These are phyloP conservation scores for Coniochaeta prunicola DNA, from an alignment of 2,329 filamentous ascomycete genomes.

Conservation along the genomic window DNA sequence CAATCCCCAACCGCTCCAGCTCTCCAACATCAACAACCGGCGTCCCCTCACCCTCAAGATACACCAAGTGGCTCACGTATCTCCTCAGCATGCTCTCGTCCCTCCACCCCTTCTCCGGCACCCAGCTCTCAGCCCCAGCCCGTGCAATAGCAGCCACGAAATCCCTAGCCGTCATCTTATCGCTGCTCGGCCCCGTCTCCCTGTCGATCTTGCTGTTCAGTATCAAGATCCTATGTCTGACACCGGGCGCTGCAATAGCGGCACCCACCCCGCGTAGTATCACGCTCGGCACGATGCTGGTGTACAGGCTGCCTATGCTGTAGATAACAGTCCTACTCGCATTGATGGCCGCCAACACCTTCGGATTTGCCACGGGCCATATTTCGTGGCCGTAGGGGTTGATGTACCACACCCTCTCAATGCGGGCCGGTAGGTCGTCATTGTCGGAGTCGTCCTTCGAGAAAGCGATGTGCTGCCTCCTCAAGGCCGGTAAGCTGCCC, in stretches of 20 bases:
- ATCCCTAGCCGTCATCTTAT: conserved; percentile 66
- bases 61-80: conserved; percentile 80
- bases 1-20: conserved; percentile 63
- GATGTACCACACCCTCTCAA: conserved; percentile 89
- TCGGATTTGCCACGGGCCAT: conserved; percentile 72
- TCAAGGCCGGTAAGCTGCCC: conserved; percentile 70
- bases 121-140: conserved; percentile 64
- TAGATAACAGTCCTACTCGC: conserved; percentile 69
- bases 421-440: conserved; percentile 68
- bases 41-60: conserved; percentile 61
- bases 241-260: conserved; percentile 41
- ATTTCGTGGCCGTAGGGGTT: conserved; percentile 99
- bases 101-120: conserved; percentile 19
- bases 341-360: conserved; percentile 63
- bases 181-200: conserved; percentile 66
- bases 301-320: conserved; percentile 91
- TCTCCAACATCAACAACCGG: conserved; percentile 63
- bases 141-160: conserved; percentile 75
- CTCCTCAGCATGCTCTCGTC: conserved; percentile 42
- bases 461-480: conserved; percentile 76
- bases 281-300: conserved; percentile 76
- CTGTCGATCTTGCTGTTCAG: conserved; percentile 79
- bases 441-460: conserved; percentile 61
- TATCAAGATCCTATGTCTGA: conserved; percentile 68
- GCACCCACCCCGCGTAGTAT: conserved; percentile 69